Evolutionary conservation across 768 basidiomycete species (phyloP), one percentile per base, ranked within the genome.

Genomic region (Lentinula sp.): DNA sequence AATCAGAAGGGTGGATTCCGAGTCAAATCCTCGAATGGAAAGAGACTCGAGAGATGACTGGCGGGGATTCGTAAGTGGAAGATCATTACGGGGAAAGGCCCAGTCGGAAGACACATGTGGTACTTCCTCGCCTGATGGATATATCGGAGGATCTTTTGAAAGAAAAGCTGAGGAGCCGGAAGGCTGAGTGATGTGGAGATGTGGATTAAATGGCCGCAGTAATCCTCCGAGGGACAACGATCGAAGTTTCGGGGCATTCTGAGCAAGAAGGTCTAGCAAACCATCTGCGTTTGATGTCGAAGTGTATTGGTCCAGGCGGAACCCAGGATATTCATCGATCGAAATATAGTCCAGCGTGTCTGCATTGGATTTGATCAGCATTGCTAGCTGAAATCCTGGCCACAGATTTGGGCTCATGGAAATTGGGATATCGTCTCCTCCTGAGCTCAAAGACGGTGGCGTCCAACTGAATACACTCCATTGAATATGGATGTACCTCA

Each of bases 401-500:
- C 45, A 57, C 15, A 11, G 16, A 28, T 57, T 15, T 23, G 35
- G 54, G 35, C 32, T 39, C 4, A 16, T 32, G 7, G 45, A 45
- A 40, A 9, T 18, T 40, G 6, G 7, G 5, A 35, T 11, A 54
- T 21, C 34, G 3, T 43, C 23, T 13, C 11, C 9, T 48, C 42
- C 42, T 43, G 15, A 43, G 42, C 15, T 43, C 15, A 13, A 43
- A 16, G 46, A 23, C 1, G 15, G 23, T 8, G 40, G 4, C 15
- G 32, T 48, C 57, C 57, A 59, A n/a, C 57, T 28, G 23, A 59
- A 59, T 2, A 49, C 48, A 49, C 57, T 50, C 57, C 57, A 59
- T 11, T 50, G 45, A 18, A 59, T 34, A 16, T 37, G 32, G 9
- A 59, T 5, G 31, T 48, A 59, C 18, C 46, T 28, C 21, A 59